Base-by-base conservation (phyloP, 192 early-diverging fungal genomes). In the Mortierella alpina region DNA sequence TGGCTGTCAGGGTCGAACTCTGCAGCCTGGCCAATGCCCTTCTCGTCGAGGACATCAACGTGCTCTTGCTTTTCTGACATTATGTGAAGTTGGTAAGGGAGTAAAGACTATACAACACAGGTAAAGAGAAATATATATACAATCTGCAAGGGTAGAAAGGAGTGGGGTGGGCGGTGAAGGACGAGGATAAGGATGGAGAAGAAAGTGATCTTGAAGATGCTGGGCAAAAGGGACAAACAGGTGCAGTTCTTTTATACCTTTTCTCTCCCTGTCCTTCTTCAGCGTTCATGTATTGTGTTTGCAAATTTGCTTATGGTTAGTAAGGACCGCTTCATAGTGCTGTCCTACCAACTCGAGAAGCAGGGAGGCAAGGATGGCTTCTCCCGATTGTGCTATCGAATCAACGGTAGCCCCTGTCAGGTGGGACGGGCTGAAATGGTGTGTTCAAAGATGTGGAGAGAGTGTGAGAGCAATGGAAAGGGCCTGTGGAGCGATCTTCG, bases 51-150 rank as follows among this genome's bases (percentile, higher is more conserved):
- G 50, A 44, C 64, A 18, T 66, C 64, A 46, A 44, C 41, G 64
- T 55, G 41, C 40, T 66, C 64, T 54, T 55, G 64, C 64, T 66
- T 66, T 12, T 66, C 64, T 12, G 64, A 54, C 64, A 66, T 66
- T 66, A 22, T 52, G 52, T 52, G 11, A 52, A 10, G 63, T 50
- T 6, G 62, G 62, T 63, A 64, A 17, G 49, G 48, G 23, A 9
- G 15, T 39, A 52, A 40, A 64, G 63, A 52, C 40, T 52, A 51
- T 52, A 64, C 48, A 64, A 64, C 22, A 52, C 31, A 47, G 15
- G 63, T 39, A 39, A 64, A 51, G 48, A 52, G 31, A 64, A n/a
- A n/a, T n/a, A 51, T 64, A 52, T 51, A 40, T 64, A 51, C 49
- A 64, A 52, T 39, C 14, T n/a, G 39, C 17, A 13, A 64, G 17